These are phyloP conservation scores for Hippophae gyantsensis DNA, from an alignment of 306 rosid species.

Conservation along the genomic window DNA sequence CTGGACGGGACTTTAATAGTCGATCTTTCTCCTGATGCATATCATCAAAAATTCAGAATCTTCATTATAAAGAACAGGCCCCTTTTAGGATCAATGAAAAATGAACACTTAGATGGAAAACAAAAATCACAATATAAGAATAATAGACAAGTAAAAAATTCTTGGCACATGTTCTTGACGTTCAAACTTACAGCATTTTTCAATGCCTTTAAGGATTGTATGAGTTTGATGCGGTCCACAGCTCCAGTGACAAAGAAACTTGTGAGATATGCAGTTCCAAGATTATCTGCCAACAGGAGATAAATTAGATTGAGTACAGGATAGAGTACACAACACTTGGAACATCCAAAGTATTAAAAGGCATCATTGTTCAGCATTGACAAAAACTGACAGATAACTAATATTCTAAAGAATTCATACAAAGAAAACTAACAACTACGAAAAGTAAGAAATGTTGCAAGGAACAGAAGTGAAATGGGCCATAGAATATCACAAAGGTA, in stretches of 20 bases:
- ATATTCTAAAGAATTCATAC: neutral
- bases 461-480: neutral
- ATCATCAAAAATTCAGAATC: constrained; percentile 24
- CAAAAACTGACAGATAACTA: neutral
- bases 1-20: constrained; percentile 74
- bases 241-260: constrained; percentile 87
- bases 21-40: constrained; percentile 80
- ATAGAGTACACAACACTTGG: no score
- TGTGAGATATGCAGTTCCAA: constrained; percentile 87
- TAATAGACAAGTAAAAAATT: neutral
- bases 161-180: constrained; percentile 20
- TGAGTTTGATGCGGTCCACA: constrained; percentile 79
- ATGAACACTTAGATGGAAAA: neutral
- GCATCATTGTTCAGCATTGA: neutral
- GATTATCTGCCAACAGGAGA: constrained; percentile 56
- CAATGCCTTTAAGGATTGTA: constrained; percentile 82
- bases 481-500: neutral
- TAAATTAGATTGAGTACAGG: neutral
- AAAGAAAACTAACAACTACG: constrained; percentile 3
- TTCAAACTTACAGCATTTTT: constrained; percentile 85
- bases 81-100: constrained; percentile 9
- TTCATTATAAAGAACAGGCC: constrained; percentile 17
- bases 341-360: neutral
- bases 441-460: neutral
- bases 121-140: constrained; percentile 5